Percentiles rank a stretch among this genome's conserved stretches.
Evolutionary conservation across 1,139 yeast species (phyloP).

Genomic region (Suhomyces bokatorum): DNA sequence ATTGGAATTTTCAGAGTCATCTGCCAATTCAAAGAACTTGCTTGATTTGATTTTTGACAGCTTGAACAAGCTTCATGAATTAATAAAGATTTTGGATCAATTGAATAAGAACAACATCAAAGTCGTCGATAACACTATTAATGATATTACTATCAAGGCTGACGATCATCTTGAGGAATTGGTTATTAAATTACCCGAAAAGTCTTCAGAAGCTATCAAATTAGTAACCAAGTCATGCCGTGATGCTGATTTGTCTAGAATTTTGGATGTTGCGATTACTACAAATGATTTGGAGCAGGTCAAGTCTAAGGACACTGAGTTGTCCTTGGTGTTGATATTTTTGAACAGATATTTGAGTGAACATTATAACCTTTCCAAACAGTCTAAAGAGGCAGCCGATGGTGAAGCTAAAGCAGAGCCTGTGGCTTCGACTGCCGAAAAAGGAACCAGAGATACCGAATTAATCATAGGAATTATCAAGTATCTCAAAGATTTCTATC

Average conservation of each 20-base stretch:
- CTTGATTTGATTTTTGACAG: slow-evolving; percentile 31
- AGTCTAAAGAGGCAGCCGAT: neutral
- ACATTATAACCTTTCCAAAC: slow-evolving; percentile 3
- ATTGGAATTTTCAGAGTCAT: slow-evolving; percentile 4
- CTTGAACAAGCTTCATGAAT: slow-evolving; percentile 33
- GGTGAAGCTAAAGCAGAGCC: neutral
- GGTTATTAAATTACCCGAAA: slow-evolving; percentile 27
- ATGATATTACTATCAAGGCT: slow-evolving; percentile 32
- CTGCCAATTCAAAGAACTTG: slow-evolving; percentile 14
- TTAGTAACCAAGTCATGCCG: slow-evolving; percentile 9
- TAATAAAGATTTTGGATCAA: slow-evolving; percentile 38
- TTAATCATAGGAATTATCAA: slow-evolving; percentile 34
- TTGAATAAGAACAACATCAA: slow-evolving; percentile 30
- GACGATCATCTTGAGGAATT: slow-evolving; percentile 29
- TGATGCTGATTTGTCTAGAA: slow-evolving; percentile 1
- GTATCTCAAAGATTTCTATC: slow-evolving; percentile 34
- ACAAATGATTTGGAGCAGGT: neutral
- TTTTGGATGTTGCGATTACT: slow-evolving; percentile 6
- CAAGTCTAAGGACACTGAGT: slow-evolving; percentile 5
- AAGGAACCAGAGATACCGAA: neutral
- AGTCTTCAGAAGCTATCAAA: slow-evolving; percentile 19
- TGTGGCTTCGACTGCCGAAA: neutral
- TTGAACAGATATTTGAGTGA: slow-evolving; percentile 27
- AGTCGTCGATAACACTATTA: slow-evolving; percentile 31
- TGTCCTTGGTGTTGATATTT: slow-evolving; percentile 27